Base-by-base conservation (phyloP, 75 land plant genomes). In the Pinus albicaulis region DNA sequence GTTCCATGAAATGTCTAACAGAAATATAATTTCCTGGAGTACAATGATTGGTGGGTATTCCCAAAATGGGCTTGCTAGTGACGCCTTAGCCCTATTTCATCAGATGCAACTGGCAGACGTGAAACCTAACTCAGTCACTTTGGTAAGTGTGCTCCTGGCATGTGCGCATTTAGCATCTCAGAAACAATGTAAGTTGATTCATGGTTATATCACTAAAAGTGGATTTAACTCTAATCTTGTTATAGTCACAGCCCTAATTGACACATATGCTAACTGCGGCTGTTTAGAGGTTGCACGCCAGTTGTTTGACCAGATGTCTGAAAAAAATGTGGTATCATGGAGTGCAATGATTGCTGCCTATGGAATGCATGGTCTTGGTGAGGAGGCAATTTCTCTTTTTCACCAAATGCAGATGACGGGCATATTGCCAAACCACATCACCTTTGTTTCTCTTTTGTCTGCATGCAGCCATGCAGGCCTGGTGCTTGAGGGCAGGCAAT, bases 1-100 rank as follows among this genome's bases (percentile, higher is more conserved):
- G 23, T 86, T 86, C 55, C 69, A 73, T 34, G 48, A 12, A 15
- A 71, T 82, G 75, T 31, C 8, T 5, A 14, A 24, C 5, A 82
- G 75, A 44, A 77, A 82, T 76, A 55, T 56, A 52, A 57, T 82
- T n/a, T 83, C 87, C 4, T 86, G 81, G 76, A 86, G 77, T 58
- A 23, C 76, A 24, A 76, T 86, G 71, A 82, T 86, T 48, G 70
- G 78, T 12, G 85, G 81, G 6, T 86, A 68, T 73, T 78, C 36
- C 52, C 63, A 69, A 25, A 26, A 63, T 66, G 74, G 71, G 5
- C 60, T 15, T 14, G 69, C 77, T 1, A 5, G 28, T 60, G 74
- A 48, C n/a, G 82, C 86, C 5, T 48, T 84, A 5, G 28, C 63
- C 57, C 38, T 84, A 4, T 84, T 84, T 59, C 34, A 77, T 36